Evolutionary conservation across 2,329 filamentous ascomycete genomes (phyloP).

Genomic region (Fusarium verticillioides): DNA sequence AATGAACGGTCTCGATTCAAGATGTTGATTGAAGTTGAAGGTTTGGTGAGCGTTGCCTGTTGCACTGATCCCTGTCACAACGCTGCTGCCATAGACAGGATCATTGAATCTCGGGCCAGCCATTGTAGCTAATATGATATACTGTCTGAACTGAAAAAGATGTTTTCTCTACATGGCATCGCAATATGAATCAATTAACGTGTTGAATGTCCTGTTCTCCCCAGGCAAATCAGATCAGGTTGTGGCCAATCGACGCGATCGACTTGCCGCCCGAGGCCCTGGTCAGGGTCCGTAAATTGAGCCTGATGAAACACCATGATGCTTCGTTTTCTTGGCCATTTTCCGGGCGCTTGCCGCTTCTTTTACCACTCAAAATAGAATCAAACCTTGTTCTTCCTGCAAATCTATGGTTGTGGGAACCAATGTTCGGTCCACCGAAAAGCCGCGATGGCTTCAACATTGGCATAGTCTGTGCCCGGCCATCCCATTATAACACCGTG

Average conservation of each 20-base stretch:
- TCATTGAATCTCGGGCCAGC: background rate
- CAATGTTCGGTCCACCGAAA: background rate
- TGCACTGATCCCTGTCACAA: background rate
- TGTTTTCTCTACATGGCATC: background rate
- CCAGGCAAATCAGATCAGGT: background rate
- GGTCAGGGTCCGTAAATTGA: background rate
- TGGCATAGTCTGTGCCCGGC: conserved; percentile 45
- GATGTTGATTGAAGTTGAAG: background rate
- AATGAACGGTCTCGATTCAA: background rate
- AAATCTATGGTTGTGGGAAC: no score
- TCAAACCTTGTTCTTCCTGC: no score
- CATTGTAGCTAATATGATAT: background rate
- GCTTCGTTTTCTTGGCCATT: no score
- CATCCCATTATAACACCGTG: conserved; percentile 41
- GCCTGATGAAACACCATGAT: background rate
- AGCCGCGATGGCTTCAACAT: conserved; percentile 36
- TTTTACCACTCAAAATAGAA: no score
- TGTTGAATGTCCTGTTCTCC: background rate
- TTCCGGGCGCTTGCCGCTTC: no score
- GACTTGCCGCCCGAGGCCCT: background rate
- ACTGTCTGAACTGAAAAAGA: no score
- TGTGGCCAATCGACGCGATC: background rate
- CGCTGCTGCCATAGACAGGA: background rate
- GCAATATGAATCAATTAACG: background rate
- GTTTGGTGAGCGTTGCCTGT: background rate